Base-by-base conservation (phyloP, 768 basidiomycete species). In the Tubosaeta sp. region DNA sequence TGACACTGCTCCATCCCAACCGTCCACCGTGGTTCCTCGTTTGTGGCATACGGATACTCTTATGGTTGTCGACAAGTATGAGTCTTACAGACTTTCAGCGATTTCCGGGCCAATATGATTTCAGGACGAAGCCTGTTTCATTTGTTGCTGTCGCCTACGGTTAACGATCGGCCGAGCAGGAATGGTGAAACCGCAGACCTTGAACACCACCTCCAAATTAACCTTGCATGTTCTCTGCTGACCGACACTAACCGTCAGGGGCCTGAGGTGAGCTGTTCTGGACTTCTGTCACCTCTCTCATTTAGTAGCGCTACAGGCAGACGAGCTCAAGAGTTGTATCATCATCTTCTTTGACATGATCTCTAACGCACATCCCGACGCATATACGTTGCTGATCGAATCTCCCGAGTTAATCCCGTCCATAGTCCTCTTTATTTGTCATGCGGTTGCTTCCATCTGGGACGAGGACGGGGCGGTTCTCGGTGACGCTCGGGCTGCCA, bases 341-440 rank as follows among this genome's bases (percentile, higher is more conserved):
- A 56, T 81, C 39, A 68, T 64, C 35, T 69, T 77, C 53, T 64
- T 81, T 48, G 62, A 70, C 13, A 70, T 70, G 31, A 65, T 81
- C 4, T 68, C 72, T 13, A 61, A 69, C 39, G 61, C 66, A 2
- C 72, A 80, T 48, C 51, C 69, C 0, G 76, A 76, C 44, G 72
- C 72, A 32, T 52, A 69, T n/a, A 59, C 53, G 0, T 61, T 73
- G 1, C 62, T 81, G 6, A 60, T 73, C 6, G 73, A 76, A 14
- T 85, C 85, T 1, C 74, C 72, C 38, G 72, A 73, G 11, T 59
- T 91, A 13, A 74, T 91, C 38, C 88, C 87, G 2, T 82, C 88
- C 1, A 65, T 91, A 26, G 74, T 89, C 17, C 57, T 76, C 31
- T 83, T 77, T 53, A 70, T 86, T 9, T 73, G 74, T 33, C 71